phyloP scores from a whole-genome alignment of 805 yeast species.

The Kuraishia hungarica region DNA sequence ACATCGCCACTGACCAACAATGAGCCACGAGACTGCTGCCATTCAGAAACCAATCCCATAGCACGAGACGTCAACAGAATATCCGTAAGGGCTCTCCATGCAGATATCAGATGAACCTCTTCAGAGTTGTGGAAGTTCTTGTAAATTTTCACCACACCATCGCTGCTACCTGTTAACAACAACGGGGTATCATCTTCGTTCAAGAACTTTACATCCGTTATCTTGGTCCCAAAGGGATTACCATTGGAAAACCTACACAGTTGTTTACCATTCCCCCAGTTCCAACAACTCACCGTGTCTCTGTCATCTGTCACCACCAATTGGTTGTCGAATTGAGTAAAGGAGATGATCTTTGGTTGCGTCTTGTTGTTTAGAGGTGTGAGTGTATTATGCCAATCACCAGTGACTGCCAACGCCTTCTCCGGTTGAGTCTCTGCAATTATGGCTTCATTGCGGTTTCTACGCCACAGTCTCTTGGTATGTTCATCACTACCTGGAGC shows the following conservation, averaged over 20 bases:
- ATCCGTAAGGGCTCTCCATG: slow-evolving; percentile 93
- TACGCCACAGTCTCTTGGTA: slow-evolving; percentile 76
- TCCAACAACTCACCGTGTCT: slow-evolving; percentile 79
- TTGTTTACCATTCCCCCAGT: slow-evolving; percentile 61
- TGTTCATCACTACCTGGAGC: slow-evolving; percentile 90
- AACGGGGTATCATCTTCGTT: slow-evolving; percentile 92
- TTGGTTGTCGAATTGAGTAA: slow-evolving; percentile 87
- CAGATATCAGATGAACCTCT: slow-evolving; percentile 56
- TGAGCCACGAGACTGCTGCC: slow-evolving; percentile 96
- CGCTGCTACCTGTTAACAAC: slow-evolving; percentile 81
- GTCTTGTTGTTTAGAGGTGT: slow-evolving; percentile 60
- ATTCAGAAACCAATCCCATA: slow-evolving; percentile 79
- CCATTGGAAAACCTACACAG: slow-evolving; percentile 71
- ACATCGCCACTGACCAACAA: slow-evolving; percentile 92
- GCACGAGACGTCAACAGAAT: slow-evolving; percentile 72
- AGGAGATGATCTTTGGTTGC: slow-evolving; percentile 70
- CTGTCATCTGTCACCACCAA: slow-evolving; percentile 75
- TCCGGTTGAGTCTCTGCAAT: slow-evolving; percentile 88
- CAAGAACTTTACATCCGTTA: slow-evolving; percentile 76
- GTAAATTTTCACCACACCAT: slow-evolving; percentile 87
- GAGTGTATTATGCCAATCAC: slow-evolving; percentile 71
- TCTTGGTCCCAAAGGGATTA: slow-evolving; percentile 80
- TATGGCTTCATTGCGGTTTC: slow-evolving; percentile 79
- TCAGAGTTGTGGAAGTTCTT: slow-evolving; percentile 58
- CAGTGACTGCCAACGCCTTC: slow-evolving; percentile 71